Percentiles rank a stretch among this genome's conserved stretches.
Evolutionary conservation across 73 alveolate genomes (phyloP).

Genomic region (Strombidium stylifer): DNA sequence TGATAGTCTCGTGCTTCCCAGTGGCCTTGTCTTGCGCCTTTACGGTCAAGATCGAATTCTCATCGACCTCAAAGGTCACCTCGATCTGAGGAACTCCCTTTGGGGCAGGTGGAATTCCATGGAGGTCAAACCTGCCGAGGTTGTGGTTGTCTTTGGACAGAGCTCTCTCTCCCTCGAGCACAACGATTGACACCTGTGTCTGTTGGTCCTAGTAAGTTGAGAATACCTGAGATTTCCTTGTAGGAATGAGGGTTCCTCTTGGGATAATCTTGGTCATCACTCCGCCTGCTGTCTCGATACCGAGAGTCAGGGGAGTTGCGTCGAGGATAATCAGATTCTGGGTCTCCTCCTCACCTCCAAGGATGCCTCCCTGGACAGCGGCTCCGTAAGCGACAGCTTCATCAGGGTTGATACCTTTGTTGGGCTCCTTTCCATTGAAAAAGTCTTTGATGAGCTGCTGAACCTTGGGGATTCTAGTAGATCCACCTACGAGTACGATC

Average conservation of each 20-base stretch:
- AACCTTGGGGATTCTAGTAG: slow-evolving; percentile 19
- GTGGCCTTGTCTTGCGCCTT: slow-evolving; percentile 90
- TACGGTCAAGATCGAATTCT: slow-evolving; percentile 79
- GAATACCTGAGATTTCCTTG: neutral
- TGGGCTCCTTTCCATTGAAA: slow-evolving; percentile 41
- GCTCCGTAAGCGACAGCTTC: slow-evolving; percentile 63
- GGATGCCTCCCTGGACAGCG: slow-evolving; percentile 48
- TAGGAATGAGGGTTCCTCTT: neutral
- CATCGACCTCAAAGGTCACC: slow-evolving; percentile 90
- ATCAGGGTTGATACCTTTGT: slow-evolving; percentile 58
- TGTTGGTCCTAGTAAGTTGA: slow-evolving; percentile 7
- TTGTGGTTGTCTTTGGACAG: slow-evolving; percentile 68
- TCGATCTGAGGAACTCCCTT: slow-evolving; percentile 97
- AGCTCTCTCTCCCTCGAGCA: slow-evolving; percentile 94
- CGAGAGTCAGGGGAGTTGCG: slow-evolving; percentile 40
- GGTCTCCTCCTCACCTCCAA: slow-evolving; percentile 89
- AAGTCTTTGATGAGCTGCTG: slow-evolving; percentile 19
- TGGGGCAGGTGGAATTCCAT: slow-evolving; percentile 95
- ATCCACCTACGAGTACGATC: slow-evolving; percentile 9
- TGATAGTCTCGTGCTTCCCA: slow-evolving; percentile 84
- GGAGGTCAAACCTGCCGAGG: slow-evolving; percentile 92
- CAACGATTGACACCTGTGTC: slow-evolving; percentile 56
- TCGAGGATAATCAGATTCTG: slow-evolving; percentile 85
- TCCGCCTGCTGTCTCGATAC: slow-evolving; percentile 13
- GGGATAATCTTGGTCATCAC: slow-evolving; percentile 12